These are phyloP conservation scores for Phytophthora boehmeriae DNA, from an alignment of 352 stramenopile genomes.

Conservation along the genomic window DNA sequence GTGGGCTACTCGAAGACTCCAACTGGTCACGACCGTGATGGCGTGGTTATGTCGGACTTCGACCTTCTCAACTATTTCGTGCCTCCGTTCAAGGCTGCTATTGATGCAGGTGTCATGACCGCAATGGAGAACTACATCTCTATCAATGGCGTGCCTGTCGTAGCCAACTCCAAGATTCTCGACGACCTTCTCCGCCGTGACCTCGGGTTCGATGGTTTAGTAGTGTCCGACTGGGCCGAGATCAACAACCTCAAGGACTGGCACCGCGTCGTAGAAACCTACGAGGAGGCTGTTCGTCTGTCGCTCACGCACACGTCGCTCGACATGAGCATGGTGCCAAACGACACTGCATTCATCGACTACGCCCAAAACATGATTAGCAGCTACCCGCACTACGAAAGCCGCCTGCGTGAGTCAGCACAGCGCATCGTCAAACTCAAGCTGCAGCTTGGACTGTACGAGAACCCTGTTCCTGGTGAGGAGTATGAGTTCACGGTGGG, in stretches of 20 bases:
- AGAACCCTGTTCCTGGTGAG: slow-evolving; percentile 51
- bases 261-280: slow-evolving; percentile 45
- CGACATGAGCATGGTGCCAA: slow-evolving; percentile 91
- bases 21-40: slow-evolving; percentile 80
- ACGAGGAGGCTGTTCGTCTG: slow-evolving; percentile 59
- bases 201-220: slow-evolving; percentile 79
- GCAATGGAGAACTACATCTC: slow-evolving; percentile 95
- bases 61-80: slow-evolving; percentile 84
- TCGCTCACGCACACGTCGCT: slow-evolving; percentile 78
- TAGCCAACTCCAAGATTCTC: slow-evolving; percentile 76
- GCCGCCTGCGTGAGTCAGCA: slow-evolving; percentile 55
- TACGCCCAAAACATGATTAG: slow-evolving; percentile 47
- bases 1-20: slow-evolving; percentile 81
- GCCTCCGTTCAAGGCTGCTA: slow-evolving; percentile 77
- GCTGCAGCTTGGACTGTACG: slow-evolving; percentile 66
- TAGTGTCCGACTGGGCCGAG: slow-evolving; percentile 91
- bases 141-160: slow-evolving; percentile 88
- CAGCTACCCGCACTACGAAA: slow-evolving; percentile 32
- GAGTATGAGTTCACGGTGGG: slow-evolving; percentile 48
- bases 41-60: slow-evolving; percentile 67
- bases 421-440: slow-evolving; percentile 74
- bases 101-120: slow-evolving; percentile 75
- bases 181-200: slow-evolving; percentile 73
- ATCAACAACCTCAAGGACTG: slow-evolving; percentile 83
- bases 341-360: slow-evolving; percentile 50